Base-by-base conservation (phyloP, 352 stramenopile genomes). In the Aphanomyces invadans region DNA sequence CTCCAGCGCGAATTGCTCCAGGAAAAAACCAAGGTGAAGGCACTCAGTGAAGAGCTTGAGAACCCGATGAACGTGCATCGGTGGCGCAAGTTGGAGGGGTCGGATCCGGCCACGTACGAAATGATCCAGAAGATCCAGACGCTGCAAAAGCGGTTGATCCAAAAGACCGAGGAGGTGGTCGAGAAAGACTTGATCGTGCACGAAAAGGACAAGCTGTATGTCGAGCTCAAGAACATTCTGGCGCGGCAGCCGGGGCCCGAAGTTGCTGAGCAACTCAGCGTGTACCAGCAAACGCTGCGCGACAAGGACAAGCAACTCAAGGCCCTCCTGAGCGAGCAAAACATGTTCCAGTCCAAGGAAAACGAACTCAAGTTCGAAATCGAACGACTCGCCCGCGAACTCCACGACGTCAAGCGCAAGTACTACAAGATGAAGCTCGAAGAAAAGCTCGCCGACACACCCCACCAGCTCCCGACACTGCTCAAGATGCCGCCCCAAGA, bases 1-100 rank as follows among this genome's bases (percentile, higher is more conserved):
- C 70, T 97, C 57, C 86, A 98, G 70, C 87, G 89, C 42, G 92
- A 98, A 66, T 71, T 98, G 42, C 65, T 97, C 39, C 83, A 97
- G 74, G 94, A 98, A 67, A 98, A 97, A 65, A 96, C 92, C 21
- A 98, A 98, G 75, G 92, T 98, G 19, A 98, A 97, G 55, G 92
- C 93, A 32, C 76, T 99, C 3, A 96, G 87, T 0, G 91, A 98
- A 69, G 95, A 99, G 72, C 71, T 99, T 7, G 92, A 98, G 73
- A 98, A 98, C 70, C 95, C 95, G 19, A 96, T 99, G 80, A 98
- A 99, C 75, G 90, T 98, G 21, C 95, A 98, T 77, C 85, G 96
- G 38, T 98, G 95, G 95, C 80, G 95, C 15, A 98, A 98, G 72
- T 80, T 98, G n/a, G 95, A 99, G 77, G 95, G 95, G 56, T 96